Conservation (phyloP, 73 alveolate genomes). For the Tetrahymena thermophila region DNA sequence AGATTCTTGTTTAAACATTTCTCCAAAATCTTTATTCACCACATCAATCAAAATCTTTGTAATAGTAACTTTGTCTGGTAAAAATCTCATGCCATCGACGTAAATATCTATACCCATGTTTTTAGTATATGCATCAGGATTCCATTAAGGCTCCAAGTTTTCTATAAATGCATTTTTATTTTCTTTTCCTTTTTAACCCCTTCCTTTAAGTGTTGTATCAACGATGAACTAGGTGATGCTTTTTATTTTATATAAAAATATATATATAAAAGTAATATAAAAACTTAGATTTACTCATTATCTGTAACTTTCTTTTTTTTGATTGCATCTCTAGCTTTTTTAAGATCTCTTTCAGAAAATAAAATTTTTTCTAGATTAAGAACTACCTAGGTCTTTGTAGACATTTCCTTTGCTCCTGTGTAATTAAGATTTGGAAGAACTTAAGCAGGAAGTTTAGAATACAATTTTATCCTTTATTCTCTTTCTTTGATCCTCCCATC, state of each 20-base stretch:
- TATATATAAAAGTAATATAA: background rate
- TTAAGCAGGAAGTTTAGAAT: slow-evolving; percentile 11
- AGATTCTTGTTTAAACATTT: slow-evolving; percentile 33
- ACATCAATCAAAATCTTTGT: slow-evolving; percentile 51
- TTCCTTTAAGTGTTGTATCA: background rate
- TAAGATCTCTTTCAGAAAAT: background rate
- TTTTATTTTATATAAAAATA: background rate
- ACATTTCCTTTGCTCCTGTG: slow-evolving; percentile 17
- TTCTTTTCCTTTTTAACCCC: background rate
- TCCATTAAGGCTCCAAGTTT: slow-evolving; percentile 41
- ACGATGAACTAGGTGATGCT: background rate
- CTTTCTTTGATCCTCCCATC: slow-evolving; percentile 5
- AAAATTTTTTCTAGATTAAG: background rate
- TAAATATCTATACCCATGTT: slow-evolving; percentile 85
- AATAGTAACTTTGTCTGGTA: slow-evolving; percentile 72
- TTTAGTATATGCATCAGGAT: slow-evolving; percentile 54
- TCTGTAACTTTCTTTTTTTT: background rate
- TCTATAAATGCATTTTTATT: slow-evolving; percentile 43
- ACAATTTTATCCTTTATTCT: slow-evolving; percentile 14
- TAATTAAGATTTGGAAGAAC: slow-evolving; percentile 27
- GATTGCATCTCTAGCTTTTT: background rate
- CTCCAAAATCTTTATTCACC: background rate
- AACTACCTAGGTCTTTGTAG: background rate
- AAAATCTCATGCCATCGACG: slow-evolving; percentile 74
- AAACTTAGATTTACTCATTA: background rate